Percentiles rank a stretch among this genome's conserved stretches.
phyloP scores from a whole-genome alignment of 306 rosid species.

The Malus sieversii region DNA sequence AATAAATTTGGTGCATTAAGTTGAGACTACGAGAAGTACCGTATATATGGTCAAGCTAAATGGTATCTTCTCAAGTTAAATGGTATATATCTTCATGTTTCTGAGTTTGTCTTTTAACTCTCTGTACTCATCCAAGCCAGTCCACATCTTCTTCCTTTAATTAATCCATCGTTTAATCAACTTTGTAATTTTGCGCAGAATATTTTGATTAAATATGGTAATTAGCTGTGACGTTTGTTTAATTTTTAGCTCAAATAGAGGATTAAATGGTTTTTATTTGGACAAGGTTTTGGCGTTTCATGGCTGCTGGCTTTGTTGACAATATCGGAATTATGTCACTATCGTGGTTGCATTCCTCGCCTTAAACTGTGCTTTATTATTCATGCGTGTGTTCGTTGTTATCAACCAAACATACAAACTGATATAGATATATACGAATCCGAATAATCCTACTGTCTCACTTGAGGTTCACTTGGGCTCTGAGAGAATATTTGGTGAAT shows the following conservation, averaged over 20 bases:
- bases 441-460: background rate
- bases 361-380: background rate
- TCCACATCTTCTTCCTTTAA: background rate
- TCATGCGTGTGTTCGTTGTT: background rate
- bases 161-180: background rate
- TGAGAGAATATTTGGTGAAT: background rate
- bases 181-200: background rate
- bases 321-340: conserved; percentile 30
- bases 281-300: background rate
- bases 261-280: background rate
- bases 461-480: background rate
- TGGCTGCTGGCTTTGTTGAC: conserved; percentile 20
- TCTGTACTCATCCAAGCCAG: background rate
- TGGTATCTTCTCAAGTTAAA: background rate
- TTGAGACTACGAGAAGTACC: background rate
- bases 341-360: conserved; percentile 16
- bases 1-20: background rate
- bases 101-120: background rate
- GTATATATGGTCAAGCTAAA: background rate
- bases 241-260: background rate
- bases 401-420: conserved; percentile 2
- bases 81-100: background rate
- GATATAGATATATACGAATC: background rate
- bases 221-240: background rate
- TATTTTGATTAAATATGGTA: background rate